phyloP scores from a whole-genome alignment of 768 basidiomycete species.

The Russula griseocarnosa region DNA sequence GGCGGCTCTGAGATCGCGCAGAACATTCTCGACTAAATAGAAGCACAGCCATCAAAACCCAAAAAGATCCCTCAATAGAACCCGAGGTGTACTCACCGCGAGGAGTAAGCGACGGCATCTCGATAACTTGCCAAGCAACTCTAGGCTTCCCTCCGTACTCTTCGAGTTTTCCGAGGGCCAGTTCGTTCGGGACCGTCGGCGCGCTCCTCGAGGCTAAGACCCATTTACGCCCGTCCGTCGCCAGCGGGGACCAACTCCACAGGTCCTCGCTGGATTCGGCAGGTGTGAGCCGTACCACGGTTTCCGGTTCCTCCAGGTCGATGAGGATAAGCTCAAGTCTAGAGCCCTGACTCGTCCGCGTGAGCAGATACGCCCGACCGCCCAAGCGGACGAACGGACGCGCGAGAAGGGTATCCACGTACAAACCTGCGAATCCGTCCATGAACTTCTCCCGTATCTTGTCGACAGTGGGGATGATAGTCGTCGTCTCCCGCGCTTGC shows the following conservation, averaged over 20 bases:
- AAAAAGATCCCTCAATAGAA: not conserved
- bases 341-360: constrained; percentile 30
- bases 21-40: constrained; percentile 17
- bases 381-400: constrained; percentile 30
- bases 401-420: constrained; percentile 31
- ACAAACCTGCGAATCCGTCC: constrained; percentile 36
- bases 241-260: constrained; percentile 28
- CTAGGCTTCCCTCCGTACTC: constrained; percentile 3
- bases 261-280: constrained; percentile 21
- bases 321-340: constrained; percentile 30
- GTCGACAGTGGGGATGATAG: constrained; percentile 29
- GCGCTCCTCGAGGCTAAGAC: constrained; percentile 29
- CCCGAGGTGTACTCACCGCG: constrained; percentile 8
- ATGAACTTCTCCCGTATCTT: constrained; percentile 18
- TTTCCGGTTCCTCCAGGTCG: constrained; percentile 21
- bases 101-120: constrained; percentile 19
- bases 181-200: constrained; percentile 20
- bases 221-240: constrained; percentile 24
- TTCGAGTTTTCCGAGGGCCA: constrained; percentile 30
- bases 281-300: constrained; percentile 22
- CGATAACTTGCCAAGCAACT: constrained; percentile 25
- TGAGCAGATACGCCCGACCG: constrained; percentile 19
- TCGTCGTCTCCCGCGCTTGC: constrained; percentile 10
- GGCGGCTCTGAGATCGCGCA: constrained; percentile 16
- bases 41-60: not conserved